Base-by-base conservation (phyloP, 2,329 filamentous ascomycete genomes). In the Colletotrichum eremochloae region DNA sequence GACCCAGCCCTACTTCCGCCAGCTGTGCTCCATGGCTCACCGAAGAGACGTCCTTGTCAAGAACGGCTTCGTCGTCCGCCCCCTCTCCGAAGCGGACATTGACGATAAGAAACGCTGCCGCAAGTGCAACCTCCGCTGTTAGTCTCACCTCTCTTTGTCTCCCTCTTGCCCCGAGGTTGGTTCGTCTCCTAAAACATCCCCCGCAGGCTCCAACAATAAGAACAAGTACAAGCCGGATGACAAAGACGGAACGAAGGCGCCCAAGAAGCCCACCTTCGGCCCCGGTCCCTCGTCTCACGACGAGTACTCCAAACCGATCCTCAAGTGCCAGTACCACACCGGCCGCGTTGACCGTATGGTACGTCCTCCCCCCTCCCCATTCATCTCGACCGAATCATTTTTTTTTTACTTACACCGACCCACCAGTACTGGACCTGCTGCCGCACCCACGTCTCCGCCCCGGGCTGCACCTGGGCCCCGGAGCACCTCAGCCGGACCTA, bases 391-490 rank as follows among this genome's bases (percentile, higher is more conserved):
- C n/a, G n/a, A 48, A n/a, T 3, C 20, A 8, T 40, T 1, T 9
- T 46, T 46, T n/a, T 2, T 20, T 46, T 15, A 6, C 62, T 72
- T 12, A 72, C 61, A 24, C 24, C 14, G 7, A 20, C 29, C 12
- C 3, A 5, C 38, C 73, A 80, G 77, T 65, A 67, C 67, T 82
- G 79, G 78, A 78, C 79, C 14, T 82, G 80, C 73, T 82, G 80
- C 70, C 74, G 75, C 8, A 74, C 67, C 11, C 69, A 68, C 44
- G 57, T 75, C 15, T 71, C 71, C 12, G 67, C 76, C 11, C 74
- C 75, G 3, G 77, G 77, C 2, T 82, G 80, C 65, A 67, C 65
- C 33, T 76, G 74, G 7, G 66, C 75, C 12, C 74, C 77, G 14
- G 69, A 79, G 5, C 80, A 81, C 62, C 71, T 52, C 9, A 75